Base-by-base conservation (phyloP, 768 basidiomycete genomes). In the Termitomyces sp. region DNA sequence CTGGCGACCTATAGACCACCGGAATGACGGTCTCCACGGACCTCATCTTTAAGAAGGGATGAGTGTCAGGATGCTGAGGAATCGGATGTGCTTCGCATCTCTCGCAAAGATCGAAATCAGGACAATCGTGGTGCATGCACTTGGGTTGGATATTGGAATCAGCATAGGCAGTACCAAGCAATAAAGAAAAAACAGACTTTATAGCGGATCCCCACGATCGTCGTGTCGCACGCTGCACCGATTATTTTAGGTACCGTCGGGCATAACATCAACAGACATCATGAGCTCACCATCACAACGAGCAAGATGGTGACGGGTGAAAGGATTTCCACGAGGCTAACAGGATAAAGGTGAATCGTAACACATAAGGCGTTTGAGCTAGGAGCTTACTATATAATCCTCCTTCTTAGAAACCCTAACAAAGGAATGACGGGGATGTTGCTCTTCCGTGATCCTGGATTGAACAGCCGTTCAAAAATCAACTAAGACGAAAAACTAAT, bases 41-140 rank as follows among this genome's bases (percentile, higher is more conserved):
- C 64, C 75, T 85, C 70, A 94, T 74, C 80, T 93, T 94, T 64
- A 93, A 66, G 66, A 95, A 58, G 0, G 86, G 82, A 64, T 95
- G 93, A 32, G 71, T 80, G 12, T 67, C 56, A 0, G 90, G 89
- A 67, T 95, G 92, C 12, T 89, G 74, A 5, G 84, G 71, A 57
- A 93, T 88, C 0, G 92, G 92, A 55, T 83, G 77, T 5, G 90
- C 85, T 71, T 94, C 92, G 70, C 93, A 95, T 52, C 69, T 69
- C 56, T 78, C 75, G 70, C 92, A 95, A 17, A 94, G 76, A 64
- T 95, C 93, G 62, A 84, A 93, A 68, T 94, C 89, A 0, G 80
- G 77, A 70, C 93, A 95, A 3, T 74, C 71, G 14, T 82, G 76
- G 65, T 92, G 84, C 82, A 91, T 85, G 71, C 93, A 95, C 87